Conservation (phyloP, 495 filamentous ascomycete species). For the Aspergillus carlsbadensis region DNA sequence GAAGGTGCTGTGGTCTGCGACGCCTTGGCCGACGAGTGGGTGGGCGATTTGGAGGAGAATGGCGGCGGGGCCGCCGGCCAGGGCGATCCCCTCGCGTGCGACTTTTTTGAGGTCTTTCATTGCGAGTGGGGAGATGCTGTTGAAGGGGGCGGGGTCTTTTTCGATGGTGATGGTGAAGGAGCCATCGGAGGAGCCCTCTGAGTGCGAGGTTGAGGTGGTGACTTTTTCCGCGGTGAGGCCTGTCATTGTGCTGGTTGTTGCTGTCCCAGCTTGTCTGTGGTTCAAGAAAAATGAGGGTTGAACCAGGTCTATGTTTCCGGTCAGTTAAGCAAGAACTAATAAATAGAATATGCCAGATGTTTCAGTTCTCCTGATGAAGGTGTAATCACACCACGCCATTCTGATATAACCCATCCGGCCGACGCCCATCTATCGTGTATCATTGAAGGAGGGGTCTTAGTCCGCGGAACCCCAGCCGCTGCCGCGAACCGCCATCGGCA, state of each 20-base stretch:
- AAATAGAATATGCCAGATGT: no score
- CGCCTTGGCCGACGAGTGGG: slow-evolving; percentile 3
- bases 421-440: no score
- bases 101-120: not conserved
- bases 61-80: not conserved
- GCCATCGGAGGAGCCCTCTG: not conserved
- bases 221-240: no score
- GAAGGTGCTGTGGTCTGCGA: slow-evolving; percentile 10
- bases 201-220: no score
- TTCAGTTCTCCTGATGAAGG: no score
- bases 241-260: no score
- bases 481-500: slow-evolving; percentile 5
- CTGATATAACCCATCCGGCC: no score
- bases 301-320: not conserved
- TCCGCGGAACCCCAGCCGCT: slow-evolving; percentile 5
- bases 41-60: slow-evolving; percentile 7
- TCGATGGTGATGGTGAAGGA: not conserved
- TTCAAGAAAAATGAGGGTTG: no score
- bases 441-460: not conserved
- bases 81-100: not conserved
- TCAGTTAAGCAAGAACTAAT: no score
- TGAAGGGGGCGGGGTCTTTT: not conserved
- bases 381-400: no score
- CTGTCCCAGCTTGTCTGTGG: no score
- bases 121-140: not conserved